A percentile compares a stretch with the other conserved stretches of the same genome.
phyloP scores from a whole-genome alignment of 345 rosid genomes.

The Bruguiera gymnorhiza region DNA sequence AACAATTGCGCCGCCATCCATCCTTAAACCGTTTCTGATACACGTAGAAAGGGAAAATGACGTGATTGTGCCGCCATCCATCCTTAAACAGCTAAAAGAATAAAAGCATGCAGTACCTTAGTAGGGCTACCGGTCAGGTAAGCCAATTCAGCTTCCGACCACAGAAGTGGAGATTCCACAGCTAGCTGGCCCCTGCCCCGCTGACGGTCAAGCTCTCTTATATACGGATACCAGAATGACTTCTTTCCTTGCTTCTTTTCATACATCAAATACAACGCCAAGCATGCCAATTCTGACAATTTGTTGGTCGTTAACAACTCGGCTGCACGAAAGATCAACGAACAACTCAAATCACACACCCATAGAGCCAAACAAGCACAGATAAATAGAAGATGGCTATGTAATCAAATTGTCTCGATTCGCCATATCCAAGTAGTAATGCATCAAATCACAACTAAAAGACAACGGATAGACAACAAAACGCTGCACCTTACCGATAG shows the following conservation, averaged over 20 bases:
- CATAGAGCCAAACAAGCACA: not conserved
- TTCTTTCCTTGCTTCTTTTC: conserved; percentile 96
- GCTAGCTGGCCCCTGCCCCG: conserved; percentile 92
- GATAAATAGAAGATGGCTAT: not conserved
- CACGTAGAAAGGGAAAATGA: not conserved
- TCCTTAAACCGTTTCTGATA: not conserved
- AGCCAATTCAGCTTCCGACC: conserved; percentile 85
- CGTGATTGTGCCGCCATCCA: not conserved
- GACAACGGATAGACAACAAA: not conserved
- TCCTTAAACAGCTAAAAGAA: not conserved
- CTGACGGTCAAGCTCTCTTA: conserved; percentile 96
- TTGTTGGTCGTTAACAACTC: conserved; percentile 88
- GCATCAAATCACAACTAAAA: not conserved
- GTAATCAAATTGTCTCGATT: too few species aligned
- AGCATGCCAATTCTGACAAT: conserved; percentile 86
- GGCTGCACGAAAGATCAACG: conserved; percentile 42
- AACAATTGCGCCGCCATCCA: conserved; percentile 1
- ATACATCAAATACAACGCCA: conserved; percentile 93
- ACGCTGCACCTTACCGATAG: conserved; percentile 63
- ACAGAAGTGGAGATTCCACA: conserved; percentile 90
- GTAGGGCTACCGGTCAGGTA: conserved; percentile 91
- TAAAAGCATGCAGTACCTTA: conserved; percentile 45
- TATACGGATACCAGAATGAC: conserved; percentile 93
- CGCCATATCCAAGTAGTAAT: not conserved
- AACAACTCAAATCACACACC: not conserved